These are phyloP conservation scores for Malassezia psittaci DNA, from an alignment of 1,284 basidiomycete species.

Conservation along the genomic window DNA sequence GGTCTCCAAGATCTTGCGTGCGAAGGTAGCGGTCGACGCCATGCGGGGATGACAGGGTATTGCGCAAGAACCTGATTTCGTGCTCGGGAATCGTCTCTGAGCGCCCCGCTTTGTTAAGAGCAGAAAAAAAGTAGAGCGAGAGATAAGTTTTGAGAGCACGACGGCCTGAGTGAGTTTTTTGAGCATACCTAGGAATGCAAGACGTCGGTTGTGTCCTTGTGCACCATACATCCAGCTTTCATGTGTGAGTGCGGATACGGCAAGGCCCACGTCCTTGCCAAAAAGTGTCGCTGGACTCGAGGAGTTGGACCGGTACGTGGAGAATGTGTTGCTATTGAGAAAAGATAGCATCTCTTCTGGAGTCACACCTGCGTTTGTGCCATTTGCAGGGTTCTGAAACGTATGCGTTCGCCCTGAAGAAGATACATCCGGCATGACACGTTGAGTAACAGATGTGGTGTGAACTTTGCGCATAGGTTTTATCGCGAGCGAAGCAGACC, in stretches of 20 bases:
- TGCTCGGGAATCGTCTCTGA: background rate
- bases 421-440: background rate
- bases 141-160: slow-evolving; percentile 37
- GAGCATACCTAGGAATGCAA: slow-evolving; percentile 33
- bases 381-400: background rate
- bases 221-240: slow-evolving; percentile 32
- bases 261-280: slow-evolving; percentile 25
- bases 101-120: slow-evolving; percentile 10
- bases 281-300: slow-evolving; percentile 14
- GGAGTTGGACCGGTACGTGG: slow-evolving; percentile 12
- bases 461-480: background rate
- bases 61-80: slow-evolving; percentile 21
- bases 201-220: slow-evolving; percentile 36
- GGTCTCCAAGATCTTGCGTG: slow-evolving; percentile 37
- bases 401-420: background rate
- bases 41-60: slow-evolving; percentile 21
- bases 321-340: slow-evolving; percentile 19
- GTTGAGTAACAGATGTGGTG: background rate
- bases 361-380: background rate
- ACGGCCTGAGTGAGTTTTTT: slow-evolving; percentile 9
- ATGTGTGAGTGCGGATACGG: slow-evolving; percentile 34
- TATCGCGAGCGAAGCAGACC: background rate
- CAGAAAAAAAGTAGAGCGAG: slow-evolving; percentile 31
- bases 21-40: slow-evolving; percentile 26
- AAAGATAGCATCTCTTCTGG: slow-evolving; percentile 21